Evolutionary conservation across 1,284 basidiomycete species (phyloP).

Genomic region (Cutaneotrichosporon sp.): DNA sequence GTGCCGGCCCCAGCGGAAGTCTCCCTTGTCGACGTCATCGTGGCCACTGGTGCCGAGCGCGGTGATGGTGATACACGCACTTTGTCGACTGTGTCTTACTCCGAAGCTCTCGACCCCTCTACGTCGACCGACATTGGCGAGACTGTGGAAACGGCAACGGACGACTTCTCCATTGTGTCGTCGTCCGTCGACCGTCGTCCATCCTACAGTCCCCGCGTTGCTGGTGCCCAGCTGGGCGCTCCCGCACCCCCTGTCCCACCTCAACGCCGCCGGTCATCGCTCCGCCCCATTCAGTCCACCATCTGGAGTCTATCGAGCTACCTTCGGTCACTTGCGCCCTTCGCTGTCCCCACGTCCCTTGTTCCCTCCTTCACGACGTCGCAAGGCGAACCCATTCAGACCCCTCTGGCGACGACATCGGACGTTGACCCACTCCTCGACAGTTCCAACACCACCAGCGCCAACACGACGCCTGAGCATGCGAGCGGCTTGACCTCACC

Average conservation of each 20-base stretch:
- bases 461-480: too few species aligned
- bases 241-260: background rate
- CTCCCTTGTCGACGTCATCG: conserved; percentile 32
- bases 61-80: conserved; percentile 37
- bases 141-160: conserved; percentile 31
- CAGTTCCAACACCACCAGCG: too few species aligned
- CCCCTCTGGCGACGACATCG: background rate
- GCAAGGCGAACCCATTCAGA: background rate
- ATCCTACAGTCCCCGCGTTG: background rate
- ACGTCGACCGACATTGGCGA: conserved; percentile 26
- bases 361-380: conserved; percentile 1
- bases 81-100: conserved; percentile 41
- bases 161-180: conserved; percentile 28
- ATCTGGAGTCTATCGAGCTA: conserved; percentile 40
- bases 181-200: conserved; percentile 14
- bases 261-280: conserved; percentile 12
- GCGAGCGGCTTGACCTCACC: conserved; percentile 18
- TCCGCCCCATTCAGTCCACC: conserved; percentile 30
- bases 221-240: background rate
- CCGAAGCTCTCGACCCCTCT: conserved; percentile 37
- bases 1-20: conserved; percentile 31
- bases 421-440: too few species aligned
- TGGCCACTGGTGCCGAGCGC: conserved; percentile 16
- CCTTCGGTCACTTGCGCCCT: conserved; percentile 38
- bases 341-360: conserved; percentile 13